Evolutionary conservation across 2,329 filamentous ascomycete species (phyloP), one percentile per base, ranked within the genome.

Genomic region (Huntiella moniliformis): DNA sequence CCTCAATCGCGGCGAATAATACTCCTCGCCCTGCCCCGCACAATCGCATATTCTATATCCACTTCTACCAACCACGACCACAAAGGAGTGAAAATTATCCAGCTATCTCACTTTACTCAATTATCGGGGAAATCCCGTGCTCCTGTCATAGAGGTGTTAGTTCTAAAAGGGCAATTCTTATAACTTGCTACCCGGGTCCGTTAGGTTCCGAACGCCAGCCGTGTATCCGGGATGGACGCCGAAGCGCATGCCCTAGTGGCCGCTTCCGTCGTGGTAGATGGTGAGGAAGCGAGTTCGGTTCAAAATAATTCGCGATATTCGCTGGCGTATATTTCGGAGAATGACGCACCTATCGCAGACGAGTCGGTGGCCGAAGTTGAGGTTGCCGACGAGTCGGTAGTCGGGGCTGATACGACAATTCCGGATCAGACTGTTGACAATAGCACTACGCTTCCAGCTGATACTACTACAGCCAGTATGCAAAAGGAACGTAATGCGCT

Each of bases 401-500:
- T 34, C 34, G 16, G 15, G 15, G 5, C 38, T 12, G 16, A 39
- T 12, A 22, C 16, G 11, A 16, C 16, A 4, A 39, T 17, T 4
- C 16, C 15, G 15, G 38, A 39, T 22, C 6, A 18, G 38, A 39
- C 38, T 39, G 38, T 11, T 16, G 38, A 39, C 5, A 39, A 18
- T 16, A 22, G 12, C 8, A 39, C 38, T 12, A 12, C 38, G 4
- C 46, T 48, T 48, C 12, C 38, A 22, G 40, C n/a, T 3, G 8
- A 16, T 18, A 13, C 22, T 15, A 28, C 22, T 28, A 28, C 22
- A 6, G 22, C 22, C 2, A 28, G 58, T 13, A 15, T 16, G 32
- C 64, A 42, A n/a, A 13, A 61, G 50, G 72, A 76, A 57, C 70
- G 73, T 7, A 70, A 75, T 53, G 75, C 72, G 1, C 60, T 77